Base-by-base conservation (phyloP, 2,329 filamentous ascomycete genomes). In the Colletotrichum euphorbiae region DNA sequence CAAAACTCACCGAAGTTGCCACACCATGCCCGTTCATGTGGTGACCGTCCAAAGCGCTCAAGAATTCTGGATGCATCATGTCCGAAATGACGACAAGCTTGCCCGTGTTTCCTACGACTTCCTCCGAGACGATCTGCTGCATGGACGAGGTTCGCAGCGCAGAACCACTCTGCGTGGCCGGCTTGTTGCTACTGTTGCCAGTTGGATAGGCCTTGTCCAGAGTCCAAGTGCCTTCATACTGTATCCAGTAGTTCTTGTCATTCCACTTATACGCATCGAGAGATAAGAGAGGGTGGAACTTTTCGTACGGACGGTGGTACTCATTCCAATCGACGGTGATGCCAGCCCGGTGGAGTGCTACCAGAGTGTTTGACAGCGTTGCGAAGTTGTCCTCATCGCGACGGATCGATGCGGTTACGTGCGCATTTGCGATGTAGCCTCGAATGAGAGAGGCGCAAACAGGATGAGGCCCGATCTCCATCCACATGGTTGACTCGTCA, bases 161-260 rank as follows among this genome's bases (percentile, higher is more conserved):
- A 77, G 73, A 11, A 74, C 73, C 2, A 72, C 71, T 61, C 77
- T 78, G 38, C 13, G 28, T 12, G 7, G 40, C 69, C 60, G 5
- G 48, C 38, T 71, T 65, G 52, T 72, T 68, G 64, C 84, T 28
- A 2, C 28, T 2, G 28, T 28, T 7, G 28, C 28, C 90, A 80
- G 92, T 92, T 70, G 84, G 79, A 36, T 84, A 86, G 11, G 48
- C 59, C 59, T 62, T 62, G 38, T 54, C 50, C 2, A 62, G 59
- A 4, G 59, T 62, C 89, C 89, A 93, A 40, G 79, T 78, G 31
- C 78, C 78, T 1, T 75, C 82, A 5, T 42, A 42, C 4, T 42
- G 87, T 15, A 92, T 83, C 90, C 90, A 92, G 78, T 93, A 92
- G 72, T 87, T 88, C 82, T 93, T 92, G 70, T 87, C 81, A 75